A percentile compares a stretch with the other conserved stretches of the same genome.
Conservation (phyloP, 129 eudicot species). For the Arctium lappa region DNA sequence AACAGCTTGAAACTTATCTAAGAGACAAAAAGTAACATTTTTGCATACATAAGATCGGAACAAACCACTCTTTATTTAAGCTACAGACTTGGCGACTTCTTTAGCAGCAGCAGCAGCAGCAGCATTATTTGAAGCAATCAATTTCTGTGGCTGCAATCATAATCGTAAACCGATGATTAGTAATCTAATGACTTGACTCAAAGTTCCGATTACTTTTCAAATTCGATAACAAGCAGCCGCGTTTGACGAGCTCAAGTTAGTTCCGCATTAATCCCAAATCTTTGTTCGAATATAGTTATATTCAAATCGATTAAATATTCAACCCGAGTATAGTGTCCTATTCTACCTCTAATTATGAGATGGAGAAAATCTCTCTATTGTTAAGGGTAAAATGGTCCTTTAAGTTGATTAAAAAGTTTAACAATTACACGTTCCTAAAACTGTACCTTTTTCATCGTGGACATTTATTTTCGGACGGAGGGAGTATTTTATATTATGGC, state of each 20-base stretch:
- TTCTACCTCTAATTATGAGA: background rate
- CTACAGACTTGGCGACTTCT: slow-evolving; percentile 40
- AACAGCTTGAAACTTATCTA: slow-evolving; percentile 19
- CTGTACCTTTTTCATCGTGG: background rate
- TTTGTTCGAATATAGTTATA: too few species aligned
- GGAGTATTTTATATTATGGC: background rate
- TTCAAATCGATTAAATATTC: too few species aligned
- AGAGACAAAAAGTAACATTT: slow-evolving; percentile 11
- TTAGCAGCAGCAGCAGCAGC: slow-evolving; percentile 20
- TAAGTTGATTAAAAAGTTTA: background rate
- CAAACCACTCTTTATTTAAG: slow-evolving; percentile 35
- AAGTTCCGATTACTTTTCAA: background rate
- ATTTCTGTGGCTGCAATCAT: slow-evolving; percentile 47
- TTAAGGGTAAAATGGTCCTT: background rate
- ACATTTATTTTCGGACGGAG: background rate
- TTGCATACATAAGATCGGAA: slow-evolving; percentile 24
- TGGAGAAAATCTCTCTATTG: background rate
- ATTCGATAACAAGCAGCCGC: background rate
- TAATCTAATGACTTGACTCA: background rate
- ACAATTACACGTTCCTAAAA: background rate
- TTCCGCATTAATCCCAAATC: background rate
- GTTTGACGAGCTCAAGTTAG: background rate
- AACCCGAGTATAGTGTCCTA: background rate
- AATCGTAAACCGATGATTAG: slow-evolving; percentile 5
- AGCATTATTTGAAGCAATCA: slow-evolving; percentile 17